Conservation (phyloP, 768 basidiomycete species). For the Lactifluus volemus region DNA sequence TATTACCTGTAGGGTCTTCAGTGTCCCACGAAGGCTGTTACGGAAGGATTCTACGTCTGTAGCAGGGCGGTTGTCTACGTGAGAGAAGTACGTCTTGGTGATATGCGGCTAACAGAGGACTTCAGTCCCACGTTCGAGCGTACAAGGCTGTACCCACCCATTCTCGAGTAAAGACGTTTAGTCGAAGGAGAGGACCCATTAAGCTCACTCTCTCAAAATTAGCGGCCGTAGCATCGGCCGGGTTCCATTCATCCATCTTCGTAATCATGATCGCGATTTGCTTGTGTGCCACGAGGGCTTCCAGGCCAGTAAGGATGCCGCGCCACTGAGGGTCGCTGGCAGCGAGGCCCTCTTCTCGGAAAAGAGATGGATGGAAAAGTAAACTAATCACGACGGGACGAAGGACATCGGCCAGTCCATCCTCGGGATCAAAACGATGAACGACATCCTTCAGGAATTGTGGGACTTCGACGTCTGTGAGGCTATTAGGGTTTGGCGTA, state of each 20-base stretch:
- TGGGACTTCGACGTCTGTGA: conserved; percentile 62
- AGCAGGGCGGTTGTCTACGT: conserved; percentile 65
- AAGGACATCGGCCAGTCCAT: conserved; percentile 73
- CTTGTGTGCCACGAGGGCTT: conserved; percentile 74
- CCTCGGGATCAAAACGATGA: conserved; percentile 68
- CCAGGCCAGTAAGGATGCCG: conserved; percentile 72
- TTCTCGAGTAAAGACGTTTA: conserved; percentile 83
- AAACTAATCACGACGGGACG: conserved; percentile 58
- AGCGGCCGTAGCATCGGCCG: conserved; percentile 44
- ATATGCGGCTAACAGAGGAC: conserved; percentile 52
- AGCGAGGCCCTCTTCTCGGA: conserved; percentile 57
- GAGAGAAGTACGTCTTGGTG: conserved; percentile 73
- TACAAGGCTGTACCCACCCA: conserved; percentile 48
- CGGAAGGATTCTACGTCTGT: conserved; percentile 77
- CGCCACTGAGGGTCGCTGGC: conserved; percentile 79
- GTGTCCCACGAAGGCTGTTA: conserved; percentile 75
- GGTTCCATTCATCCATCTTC: conserved; percentile 66
- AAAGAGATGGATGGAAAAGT: conserved; percentile 56
- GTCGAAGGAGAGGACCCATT: conserved; percentile 74
- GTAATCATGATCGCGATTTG: conserved; percentile 76
- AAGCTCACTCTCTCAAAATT: conserved; percentile 60
- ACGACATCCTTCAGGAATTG: conserved; percentile 80
- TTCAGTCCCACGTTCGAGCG: conserved; percentile 1
- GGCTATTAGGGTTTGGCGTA: conserved; percentile 36
- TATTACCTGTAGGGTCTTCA: conserved; percentile 73